Evolutionary conservation across 2,329 filamentous ascomycete species (phyloP).

Genomic region (Fusarium burgessii): DNA sequence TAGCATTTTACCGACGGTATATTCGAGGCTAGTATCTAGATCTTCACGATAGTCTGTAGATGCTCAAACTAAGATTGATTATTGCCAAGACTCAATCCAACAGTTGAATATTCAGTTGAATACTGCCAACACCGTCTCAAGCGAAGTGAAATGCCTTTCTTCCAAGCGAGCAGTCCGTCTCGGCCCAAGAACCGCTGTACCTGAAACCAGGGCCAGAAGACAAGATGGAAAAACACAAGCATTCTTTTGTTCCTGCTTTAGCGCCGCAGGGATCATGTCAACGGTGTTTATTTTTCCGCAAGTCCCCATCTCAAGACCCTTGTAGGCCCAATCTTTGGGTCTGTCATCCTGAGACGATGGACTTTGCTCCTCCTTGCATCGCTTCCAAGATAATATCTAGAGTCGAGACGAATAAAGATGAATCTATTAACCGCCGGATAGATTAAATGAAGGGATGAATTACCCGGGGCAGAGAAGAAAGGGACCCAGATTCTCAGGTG

Average conservation of each 20-base stretch:
- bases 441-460: not conserved
- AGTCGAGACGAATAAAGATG: conserved; percentile 2
- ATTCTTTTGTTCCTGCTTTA: conserved; percentile 38
- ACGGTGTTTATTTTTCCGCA: conserved; percentile 33
- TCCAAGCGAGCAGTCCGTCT: conserved; percentile 4
- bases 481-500: not conserved
- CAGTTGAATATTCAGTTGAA: conserved; percentile 6
- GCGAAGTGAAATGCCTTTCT: conserved; percentile 7
- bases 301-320: conserved; percentile 9
- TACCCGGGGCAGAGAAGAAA: not conserved
- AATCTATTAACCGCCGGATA: not conserved
- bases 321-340: not conserved
- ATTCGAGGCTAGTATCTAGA: not conserved
- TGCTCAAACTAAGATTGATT: not conserved
- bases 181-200: conserved; percentile 33
- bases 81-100: not conserved
- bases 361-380: not conserved
- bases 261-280: conserved; percentile 16
- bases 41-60: not conserved
- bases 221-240: conserved; percentile 23
- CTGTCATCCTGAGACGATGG: conserved; percentile 13
- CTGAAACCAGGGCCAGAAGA: conserved; percentile 38
- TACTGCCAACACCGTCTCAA: conserved; percentile 1
- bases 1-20: not conserved
- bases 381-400: not conserved